Base-by-base conservation (phyloP, 2,329 filamentous ascomycete genomes). In the Sporothrix variecibatus region DNA sequence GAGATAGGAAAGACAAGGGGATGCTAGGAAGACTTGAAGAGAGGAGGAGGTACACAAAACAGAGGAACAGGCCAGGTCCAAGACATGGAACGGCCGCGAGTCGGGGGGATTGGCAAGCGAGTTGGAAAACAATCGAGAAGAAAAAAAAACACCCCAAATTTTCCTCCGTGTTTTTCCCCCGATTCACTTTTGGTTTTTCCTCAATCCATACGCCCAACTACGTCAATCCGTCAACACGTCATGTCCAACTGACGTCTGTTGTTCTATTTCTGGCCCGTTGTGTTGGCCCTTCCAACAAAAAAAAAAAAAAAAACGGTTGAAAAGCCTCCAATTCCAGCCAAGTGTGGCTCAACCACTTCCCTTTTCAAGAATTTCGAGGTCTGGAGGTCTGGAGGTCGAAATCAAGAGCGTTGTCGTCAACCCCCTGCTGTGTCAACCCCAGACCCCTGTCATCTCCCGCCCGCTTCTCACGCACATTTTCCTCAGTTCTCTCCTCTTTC, bases 61-160 rank as follows among this genome's bases (percentile, higher is more conserved):
- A 60, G 15, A 60, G 28, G 28, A 60, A 31, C 56, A 26, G 56
- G 56, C 23, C 26, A 58, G 17, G 6, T 26, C 5, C 15, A 65
- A 43, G 58, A 64, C 62, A 65, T 43, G 34, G 62, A 65, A 43
- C 62, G 62, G 64, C 64, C 23, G 64, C 64, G 64, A 28, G 40
- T 67, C 64, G 40, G 15, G 38, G 40, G 17, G 11, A 11, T 20
- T 9, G 38, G 31, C 31, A 64, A 9, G 31, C 17, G 58, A 40
- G 31, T 38, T 40, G 17, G 62, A 40, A 15, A 15, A 15, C 23
- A 26, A 43, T 43, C 5, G 23, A 53, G 2, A 53, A 53, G 1
- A 53, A 53, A 53, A 7, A 7, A 53, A 53, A 53, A n/a, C n/a
- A n/a, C n/a, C n/a, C n/a, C n/a, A 11, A 20, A 17, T n/a, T 4